A percentile compares a stretch with the other conserved stretches of the same genome.
These are phyloP conservation scores for Chloris gayana DNA, from an alignment of 176 grass and related monocot genomes.

Conservation along the genomic window DNA sequence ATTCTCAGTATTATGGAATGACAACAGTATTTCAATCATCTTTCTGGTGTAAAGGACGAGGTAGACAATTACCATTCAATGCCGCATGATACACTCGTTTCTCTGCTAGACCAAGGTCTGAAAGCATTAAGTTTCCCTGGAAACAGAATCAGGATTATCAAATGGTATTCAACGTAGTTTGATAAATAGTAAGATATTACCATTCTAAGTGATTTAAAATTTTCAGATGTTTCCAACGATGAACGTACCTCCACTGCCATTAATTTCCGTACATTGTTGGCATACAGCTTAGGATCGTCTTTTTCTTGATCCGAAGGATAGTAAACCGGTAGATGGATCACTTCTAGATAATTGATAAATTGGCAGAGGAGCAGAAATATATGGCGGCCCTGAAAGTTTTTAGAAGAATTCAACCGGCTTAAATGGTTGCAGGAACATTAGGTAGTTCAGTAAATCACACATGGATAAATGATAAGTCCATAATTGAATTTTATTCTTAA, in stretches of 20 bases:
- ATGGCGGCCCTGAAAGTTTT: slow-evolving; percentile 70
- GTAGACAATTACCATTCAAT: slow-evolving; percentile 94
- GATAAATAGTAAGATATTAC: neutral
- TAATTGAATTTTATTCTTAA: too few relatives aligned
- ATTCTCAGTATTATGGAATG: slow-evolving; percentile 35
- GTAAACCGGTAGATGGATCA: slow-evolving; percentile 81
- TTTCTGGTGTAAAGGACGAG: slow-evolving; percentile 93
- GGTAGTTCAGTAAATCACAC: neutral
- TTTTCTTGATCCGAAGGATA: slow-evolving; percentile 90
- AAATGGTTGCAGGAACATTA: neutral
- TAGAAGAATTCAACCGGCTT: slow-evolving; percentile 13
- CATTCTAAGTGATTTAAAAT: neutral
- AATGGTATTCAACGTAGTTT: neutral
- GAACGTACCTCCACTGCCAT: slow-evolving; percentile 81
- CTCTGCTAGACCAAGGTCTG: slow-evolving; percentile 83
- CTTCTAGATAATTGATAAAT: slow-evolving; percentile 85
- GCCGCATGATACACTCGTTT: slow-evolving; percentile 89
- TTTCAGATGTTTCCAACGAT: neutral
- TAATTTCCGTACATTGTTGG: slow-evolving; percentile 77
- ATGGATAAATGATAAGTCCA: neutral
- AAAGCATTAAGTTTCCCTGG: slow-evolving; percentile 87
- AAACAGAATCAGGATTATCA: slow-evolving; percentile 10
- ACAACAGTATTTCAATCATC: slow-evolving; percentile 67
- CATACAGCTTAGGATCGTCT: slow-evolving; percentile 81
- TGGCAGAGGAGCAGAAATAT: slow-evolving; percentile 91